These are phyloP conservation scores for Ziziphus jujuba DNA, from an alignment of 306 rosid species.

Conservation along the genomic window DNA sequence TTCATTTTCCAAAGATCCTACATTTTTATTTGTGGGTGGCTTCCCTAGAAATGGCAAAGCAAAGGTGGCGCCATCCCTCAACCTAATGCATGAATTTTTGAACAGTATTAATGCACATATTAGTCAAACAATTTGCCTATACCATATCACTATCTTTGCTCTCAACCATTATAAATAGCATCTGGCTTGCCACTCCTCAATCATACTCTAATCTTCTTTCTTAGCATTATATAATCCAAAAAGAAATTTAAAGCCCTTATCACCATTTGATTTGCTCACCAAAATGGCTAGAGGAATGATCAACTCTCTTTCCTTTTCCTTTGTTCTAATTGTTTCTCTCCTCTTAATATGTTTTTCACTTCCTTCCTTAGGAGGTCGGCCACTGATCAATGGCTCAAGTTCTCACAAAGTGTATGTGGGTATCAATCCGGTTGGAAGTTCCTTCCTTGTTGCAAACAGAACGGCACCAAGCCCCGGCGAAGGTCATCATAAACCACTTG, in stretches of 20 bases:
- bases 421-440: conserved; percentile 18
- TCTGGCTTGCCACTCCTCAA: no score
- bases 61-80: neutral
- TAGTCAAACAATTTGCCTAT: no score
- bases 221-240: no score
- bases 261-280: neutral
- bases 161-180: no score
- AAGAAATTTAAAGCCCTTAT: no score
- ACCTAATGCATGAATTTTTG: no score
- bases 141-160: no score
- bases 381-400: conserved; percentile 11
- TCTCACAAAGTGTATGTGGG: neutral
- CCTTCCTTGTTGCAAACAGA: conserved; percentile 17
- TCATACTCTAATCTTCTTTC: no score
- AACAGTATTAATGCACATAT: no score
- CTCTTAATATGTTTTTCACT: conserved; percentile 16
- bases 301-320: conserved; percentile 28
- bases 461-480: conserved; percentile 28
- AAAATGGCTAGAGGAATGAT: conserved; percentile 40
- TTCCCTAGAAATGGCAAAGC: no score
- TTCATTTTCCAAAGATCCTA: conserved; percentile 24
- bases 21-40: no score
- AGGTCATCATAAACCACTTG: conserved; percentile 15
- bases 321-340: conserved; percentile 29
- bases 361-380: conserved; percentile 38